Evolutionary conservation across 352 stramenopile species (phyloP).

Genomic region (Plasmopara halstedii): DNA sequence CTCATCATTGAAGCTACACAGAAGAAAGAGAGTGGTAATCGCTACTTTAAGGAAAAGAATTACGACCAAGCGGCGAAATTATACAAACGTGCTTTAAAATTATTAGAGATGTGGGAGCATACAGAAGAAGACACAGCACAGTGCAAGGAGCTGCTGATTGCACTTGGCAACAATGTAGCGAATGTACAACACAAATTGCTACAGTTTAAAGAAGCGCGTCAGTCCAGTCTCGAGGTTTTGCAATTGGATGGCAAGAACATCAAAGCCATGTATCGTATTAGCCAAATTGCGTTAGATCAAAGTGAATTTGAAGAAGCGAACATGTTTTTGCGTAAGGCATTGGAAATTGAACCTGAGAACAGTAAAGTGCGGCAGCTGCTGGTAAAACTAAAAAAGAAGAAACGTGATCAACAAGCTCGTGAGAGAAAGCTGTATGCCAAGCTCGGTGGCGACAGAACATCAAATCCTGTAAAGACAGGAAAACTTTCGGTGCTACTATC

Average conservation of each 20-base stretch:
- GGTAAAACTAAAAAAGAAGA: conserved; percentile 60
- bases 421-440: conserved; percentile 71
- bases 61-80: conserved; percentile 76
- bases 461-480: conserved; percentile 1
- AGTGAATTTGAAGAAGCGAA: conserved; percentile 65
- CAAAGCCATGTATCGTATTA: conserved; percentile 75
- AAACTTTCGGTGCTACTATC: conserved; percentile 11
- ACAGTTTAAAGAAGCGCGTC: conserved; percentile 64
- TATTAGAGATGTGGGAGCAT: conserved; percentile 70
- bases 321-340: conserved; percentile 48
- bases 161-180: conserved; percentile 74
- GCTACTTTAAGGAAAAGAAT: conserved; percentile 76
- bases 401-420: conserved; percentile 42
- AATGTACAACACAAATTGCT: conserved; percentile 75
- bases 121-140: conserved; percentile 35
- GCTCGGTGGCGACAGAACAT: conserved; percentile 26
- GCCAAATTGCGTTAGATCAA: conserved; percentile 60
- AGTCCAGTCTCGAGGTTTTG: conserved; percentile 74
- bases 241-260: conserved; percentile 65
- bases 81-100: conserved; percentile 78
- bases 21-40: conserved; percentile 81
- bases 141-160: conserved; percentile 72
- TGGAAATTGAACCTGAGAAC: conserved; percentile 61
- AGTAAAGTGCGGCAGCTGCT: conserved; percentile 56
- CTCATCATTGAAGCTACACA: conserved; percentile 67